A percentile compares a stretch with the other conserved stretches of the same genome.
These are phyloP conservation scores for Pichiaceae sp. DNA, from an alignment of 1,139 yeast genomes.

Conservation along the genomic window DNA sequence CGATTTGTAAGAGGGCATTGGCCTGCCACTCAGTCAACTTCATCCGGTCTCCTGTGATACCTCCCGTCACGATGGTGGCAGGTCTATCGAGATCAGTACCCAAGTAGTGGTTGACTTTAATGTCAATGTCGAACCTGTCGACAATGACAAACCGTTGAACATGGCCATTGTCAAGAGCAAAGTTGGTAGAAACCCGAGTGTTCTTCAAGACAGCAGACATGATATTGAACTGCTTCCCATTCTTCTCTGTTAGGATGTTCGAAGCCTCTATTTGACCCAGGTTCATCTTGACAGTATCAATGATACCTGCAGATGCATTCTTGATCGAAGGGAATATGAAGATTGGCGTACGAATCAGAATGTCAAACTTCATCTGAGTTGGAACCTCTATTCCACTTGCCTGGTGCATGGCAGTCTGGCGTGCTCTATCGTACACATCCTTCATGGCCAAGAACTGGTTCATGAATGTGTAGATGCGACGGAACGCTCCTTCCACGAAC, in stretches of 20 bases:
- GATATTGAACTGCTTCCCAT: slow-evolving; percentile 31
- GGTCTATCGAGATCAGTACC: slow-evolving; percentile 35
- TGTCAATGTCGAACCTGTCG: slow-evolving; percentile 57
- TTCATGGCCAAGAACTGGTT: slow-evolving; percentile 82
- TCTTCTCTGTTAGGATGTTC: slow-evolving; percentile 42
- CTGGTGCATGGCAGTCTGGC: slow-evolving; percentile 74
- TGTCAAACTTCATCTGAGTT: slow-evolving; percentile 58
- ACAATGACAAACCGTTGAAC: slow-evolving; percentile 59
- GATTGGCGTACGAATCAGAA: slow-evolving; percentile 73
- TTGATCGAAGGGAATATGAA: slow-evolving; percentile 64
- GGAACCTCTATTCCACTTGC: slow-evolving; percentile 61
- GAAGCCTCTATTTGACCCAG: slow-evolving; percentile 77
- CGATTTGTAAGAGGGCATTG: slow-evolving; percentile 45
- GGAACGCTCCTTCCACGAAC: slow-evolving; percentile 75
- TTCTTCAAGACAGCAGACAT: slow-evolving; percentile 66
- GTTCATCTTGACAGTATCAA: slow-evolving; percentile 61
- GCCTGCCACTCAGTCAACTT: slow-evolving; percentile 75
- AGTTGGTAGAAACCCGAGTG: slow-evolving; percentile 53
- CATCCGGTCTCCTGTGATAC: slow-evolving; percentile 57
- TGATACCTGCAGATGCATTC: slow-evolving; percentile 31
- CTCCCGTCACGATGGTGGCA: slow-evolving; percentile 46
- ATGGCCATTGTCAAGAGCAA: slow-evolving; percentile 35
- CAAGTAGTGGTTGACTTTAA: slow-evolving; percentile 49
- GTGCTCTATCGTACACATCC: slow-evolving; percentile 73
- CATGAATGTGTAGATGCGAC: slow-evolving; percentile 57